Evolutionary conservation across 2,329 filamentous ascomycete genomes (phyloP).

Genomic region (Pseudocercospora fuligena): DNA sequence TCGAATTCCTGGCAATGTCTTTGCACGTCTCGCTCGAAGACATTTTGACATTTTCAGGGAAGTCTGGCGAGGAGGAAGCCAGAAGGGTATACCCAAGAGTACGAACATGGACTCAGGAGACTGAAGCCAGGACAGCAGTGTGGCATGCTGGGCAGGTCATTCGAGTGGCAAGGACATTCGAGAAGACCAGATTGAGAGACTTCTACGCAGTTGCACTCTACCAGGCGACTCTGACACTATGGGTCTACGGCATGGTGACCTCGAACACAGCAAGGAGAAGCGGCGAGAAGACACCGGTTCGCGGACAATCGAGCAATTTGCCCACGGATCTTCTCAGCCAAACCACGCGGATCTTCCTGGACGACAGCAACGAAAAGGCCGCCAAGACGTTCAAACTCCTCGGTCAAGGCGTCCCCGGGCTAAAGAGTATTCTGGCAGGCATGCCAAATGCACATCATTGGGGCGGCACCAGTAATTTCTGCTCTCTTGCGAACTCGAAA

Average conservation of each 20-base stretch:
- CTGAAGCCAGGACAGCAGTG: slow-evolving; percentile 61
- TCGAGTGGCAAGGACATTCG: slow-evolving; percentile 52
- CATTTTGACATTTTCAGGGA: slow-evolving; percentile 67
- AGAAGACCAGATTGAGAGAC: slow-evolving; percentile 50
- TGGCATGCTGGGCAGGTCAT: slow-evolving; percentile 71
- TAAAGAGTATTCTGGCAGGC: slow-evolving; percentile 13
- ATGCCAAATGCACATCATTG: not conserved
- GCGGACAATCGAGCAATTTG: not conserved
- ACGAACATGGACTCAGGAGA: slow-evolving; percentile 59
- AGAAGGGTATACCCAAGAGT: slow-evolving; percentile 60
- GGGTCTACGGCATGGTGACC: slow-evolving; percentile 63
- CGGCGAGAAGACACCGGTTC: slow-evolving; percentile 24
- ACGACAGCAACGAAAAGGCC: slow-evolving; percentile 57
- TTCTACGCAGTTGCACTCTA: slow-evolving; percentile 71
- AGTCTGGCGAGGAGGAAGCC: slow-evolving; percentile 68
- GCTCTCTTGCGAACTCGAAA: slow-evolving; percentile 56
- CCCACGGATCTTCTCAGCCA: not conserved
- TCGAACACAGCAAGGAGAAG: slow-evolving; percentile 47
- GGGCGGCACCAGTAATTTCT: slow-evolving; percentile 26
- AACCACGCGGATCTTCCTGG: slow-evolving; percentile 45
- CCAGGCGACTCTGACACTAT: slow-evolving; percentile 68
- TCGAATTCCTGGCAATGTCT: slow-evolving; percentile 62
- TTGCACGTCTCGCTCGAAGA: slow-evolving; percentile 66
- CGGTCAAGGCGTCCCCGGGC: slow-evolving; percentile 59
- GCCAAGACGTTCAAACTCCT: slow-evolving; percentile 63